These are phyloP conservation scores for Chenopodium quinoa DNA, from an alignment of 148 eudicot genomes.

Conservation along the genomic window DNA sequence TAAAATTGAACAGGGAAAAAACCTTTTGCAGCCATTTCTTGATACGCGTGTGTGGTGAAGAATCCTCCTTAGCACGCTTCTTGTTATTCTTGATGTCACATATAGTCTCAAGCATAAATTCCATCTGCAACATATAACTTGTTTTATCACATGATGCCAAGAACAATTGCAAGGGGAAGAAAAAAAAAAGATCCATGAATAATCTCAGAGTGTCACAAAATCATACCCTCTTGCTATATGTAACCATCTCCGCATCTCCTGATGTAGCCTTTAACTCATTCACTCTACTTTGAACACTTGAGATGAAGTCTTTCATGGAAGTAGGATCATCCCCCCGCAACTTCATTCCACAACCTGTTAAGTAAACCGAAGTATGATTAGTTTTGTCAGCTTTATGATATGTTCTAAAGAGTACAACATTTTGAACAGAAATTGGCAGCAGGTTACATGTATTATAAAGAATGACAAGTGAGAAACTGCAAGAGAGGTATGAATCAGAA, in stretches of 20 bases:
- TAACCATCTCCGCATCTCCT: conserved; percentile 39
- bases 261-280: conserved; percentile 64
- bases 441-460: not conserved
- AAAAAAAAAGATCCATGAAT: conserved; percentile 1
- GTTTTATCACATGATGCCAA: conserved; percentile 1
- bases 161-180: not conserved
- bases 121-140: conserved; percentile 59
- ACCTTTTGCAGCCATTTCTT: conserved; percentile 99
- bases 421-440: not conserved
- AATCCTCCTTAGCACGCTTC: conserved; percentile 66
- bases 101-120: conserved; percentile 94
- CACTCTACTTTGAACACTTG: conserved; percentile 66
- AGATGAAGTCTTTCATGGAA: conserved; percentile 82
- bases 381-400: not conserved
- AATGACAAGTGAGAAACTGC: not conserved
- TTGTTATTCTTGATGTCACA: conserved; percentile 95
- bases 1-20: not conserved
- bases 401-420: not conserved
- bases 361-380: not conserved
- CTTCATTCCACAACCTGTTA: conserved; percentile 89
- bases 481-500: not conserved
- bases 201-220: not conserved
- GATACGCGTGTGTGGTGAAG: conserved; percentile 65
- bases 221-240: conserved; percentile 69
- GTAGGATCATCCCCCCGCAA: conserved; percentile 83